These are phyloP conservation scores for Penicillium capsulatum DNA, from an alignment of 2,329 filamentous ascomycete genomes.

Conservation along the genomic window DNA sequence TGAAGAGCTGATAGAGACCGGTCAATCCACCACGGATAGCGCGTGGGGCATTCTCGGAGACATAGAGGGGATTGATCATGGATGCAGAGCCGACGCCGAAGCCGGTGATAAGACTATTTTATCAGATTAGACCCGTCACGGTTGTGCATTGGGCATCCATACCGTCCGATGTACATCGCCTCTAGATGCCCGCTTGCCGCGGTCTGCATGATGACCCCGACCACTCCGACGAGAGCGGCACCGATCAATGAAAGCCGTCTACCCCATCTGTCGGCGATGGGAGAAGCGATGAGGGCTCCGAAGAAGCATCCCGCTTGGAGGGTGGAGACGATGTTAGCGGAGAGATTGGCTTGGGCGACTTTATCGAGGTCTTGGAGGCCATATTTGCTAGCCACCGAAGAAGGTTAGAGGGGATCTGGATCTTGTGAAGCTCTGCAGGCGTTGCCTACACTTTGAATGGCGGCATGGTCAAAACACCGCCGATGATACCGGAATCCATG, in stretches of 20 bases:
- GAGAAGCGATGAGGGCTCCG: slow-evolving; percentile 53
- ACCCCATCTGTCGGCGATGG: slow-evolving; percentile 47
- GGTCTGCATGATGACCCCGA: slow-evolving; percentile 63
- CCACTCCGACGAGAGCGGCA: slow-evolving; percentile 54
- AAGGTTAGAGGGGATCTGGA: no score
- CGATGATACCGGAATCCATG: slow-evolving; percentile 63
- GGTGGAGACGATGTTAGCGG: slow-evolving; percentile 67
- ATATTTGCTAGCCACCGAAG: slow-evolving; percentile 53
- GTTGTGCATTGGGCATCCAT: no score
- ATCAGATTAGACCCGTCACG: slow-evolving; percentile 16
- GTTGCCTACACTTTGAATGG: slow-evolving; percentile 55
- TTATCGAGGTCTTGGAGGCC: slow-evolving; percentile 43
- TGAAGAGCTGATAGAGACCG: slow-evolving; percentile 58
- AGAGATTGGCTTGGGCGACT: slow-evolving; percentile 51
- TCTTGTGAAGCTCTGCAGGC: no score
- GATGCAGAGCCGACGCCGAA: slow-evolving; percentile 49
- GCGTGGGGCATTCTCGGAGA: slow-evolving; percentile 57
- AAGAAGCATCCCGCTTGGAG: slow-evolving; percentile 66
- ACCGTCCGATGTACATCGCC: slow-evolving; percentile 63
- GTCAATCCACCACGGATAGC: slow-evolving; percentile 58
- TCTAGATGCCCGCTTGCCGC: slow-evolving; percentile 57
- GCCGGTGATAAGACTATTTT: slow-evolving; percentile 47
- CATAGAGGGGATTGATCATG: slow-evolving; percentile 59
- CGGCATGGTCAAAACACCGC: slow-evolving; percentile 60
- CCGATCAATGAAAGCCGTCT: slow-evolving; percentile 54